Base-by-base conservation (phyloP, 768 basidiomycete genomes). In the Mycena vitilis region DNA sequence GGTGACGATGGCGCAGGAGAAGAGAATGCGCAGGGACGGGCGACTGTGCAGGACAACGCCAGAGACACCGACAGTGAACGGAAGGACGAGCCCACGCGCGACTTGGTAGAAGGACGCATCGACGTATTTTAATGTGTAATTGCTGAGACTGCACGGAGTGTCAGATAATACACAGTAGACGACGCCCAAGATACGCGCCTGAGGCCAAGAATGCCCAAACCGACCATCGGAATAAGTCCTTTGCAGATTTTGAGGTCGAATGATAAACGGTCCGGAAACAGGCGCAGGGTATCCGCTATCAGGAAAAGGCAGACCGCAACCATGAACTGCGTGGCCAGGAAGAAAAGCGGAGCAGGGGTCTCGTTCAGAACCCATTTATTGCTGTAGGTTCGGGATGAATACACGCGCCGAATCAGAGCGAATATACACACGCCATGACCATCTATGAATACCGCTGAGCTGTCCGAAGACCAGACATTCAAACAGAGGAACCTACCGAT, bases 71-170 rank as follows among this genome's bases (percentile, higher is more conserved):
- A 98, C 95, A 20, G 97, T 99, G 84, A 95, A 93, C 0, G 97
- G 96, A 25, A 99, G 89, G 36, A 99, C 89, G 68, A 99, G 86
- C 12, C 96, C 96, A 18, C 96, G 91, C 0, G 96, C 96, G 70
- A 99, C 92, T 82, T 97, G 96, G 78, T 97, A 96, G 80, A 97
- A 95, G 0, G 95, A 96, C 15, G 95, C 94, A 64, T 96, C 95
- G 73, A 98, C 96, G 75, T 93, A 95, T 89, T 95, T 94, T 66
- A 96, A 86, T 47, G 93, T 95, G 76, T 90, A 95, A 78, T 96
- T 96, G 80, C 93, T 94, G 76, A 94, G 91, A 74, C 93, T 95
- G 76, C 37, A n/a, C 13, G 38, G 23, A 52, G 30, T 23, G 15
- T 69, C 38, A 66, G 61, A 58, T 49, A 16, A 57, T 15, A 16